Conservation (phyloP, 768 basidiomycete species). For the Amylocystis lapponica region DNA sequence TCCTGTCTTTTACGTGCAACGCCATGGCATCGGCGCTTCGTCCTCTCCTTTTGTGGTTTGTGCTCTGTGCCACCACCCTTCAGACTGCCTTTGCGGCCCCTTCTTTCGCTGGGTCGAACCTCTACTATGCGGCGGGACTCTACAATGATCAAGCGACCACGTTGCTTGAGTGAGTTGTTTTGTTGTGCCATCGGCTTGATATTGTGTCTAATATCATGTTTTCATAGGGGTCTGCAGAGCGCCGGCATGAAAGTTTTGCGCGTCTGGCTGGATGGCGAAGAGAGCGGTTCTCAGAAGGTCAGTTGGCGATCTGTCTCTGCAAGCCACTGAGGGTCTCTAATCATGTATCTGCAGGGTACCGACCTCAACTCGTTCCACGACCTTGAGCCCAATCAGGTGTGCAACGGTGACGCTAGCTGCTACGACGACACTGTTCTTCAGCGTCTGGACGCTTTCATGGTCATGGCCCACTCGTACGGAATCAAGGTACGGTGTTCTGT, state of each 20-base stretch:
- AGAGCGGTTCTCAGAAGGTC: conserved; percentile 16
- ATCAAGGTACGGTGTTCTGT: conserved; percentile 19
- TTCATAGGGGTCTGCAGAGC: conserved; percentile 15
- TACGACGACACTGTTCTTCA: conserved; percentile 33
- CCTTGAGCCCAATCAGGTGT: conserved; percentile 28
- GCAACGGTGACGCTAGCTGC: conserved; percentile 20
- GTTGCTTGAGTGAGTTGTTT: conserved; percentile 10
- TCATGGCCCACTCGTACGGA: conserved; percentile 29
- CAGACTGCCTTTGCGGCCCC: conserved; percentile 5
- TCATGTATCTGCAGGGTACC: conserved; percentile 12
- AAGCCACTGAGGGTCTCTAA: neutral
- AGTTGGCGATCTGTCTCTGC: no score
- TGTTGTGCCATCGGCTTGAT: no score
- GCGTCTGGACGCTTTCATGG: conserved; percentile 34
- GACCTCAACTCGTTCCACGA: conserved; percentile 24
- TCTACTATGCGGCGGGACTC: conserved; percentile 23
- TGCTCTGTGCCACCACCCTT: no score
- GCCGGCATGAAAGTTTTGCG: conserved; percentile 21
- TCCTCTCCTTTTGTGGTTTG: no score
- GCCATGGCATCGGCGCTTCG: no score
- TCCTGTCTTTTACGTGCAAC: no score
- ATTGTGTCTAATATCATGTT: no score
- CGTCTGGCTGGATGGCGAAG: conserved; percentile 20
- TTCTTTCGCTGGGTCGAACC: conserved; percentile 19
- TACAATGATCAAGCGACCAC: conserved; percentile 11